These are phyloP conservation scores for Arachnomyces sp. DNA, from an alignment of 2,329 filamentous ascomycete species.

Conservation along the genomic window DNA sequence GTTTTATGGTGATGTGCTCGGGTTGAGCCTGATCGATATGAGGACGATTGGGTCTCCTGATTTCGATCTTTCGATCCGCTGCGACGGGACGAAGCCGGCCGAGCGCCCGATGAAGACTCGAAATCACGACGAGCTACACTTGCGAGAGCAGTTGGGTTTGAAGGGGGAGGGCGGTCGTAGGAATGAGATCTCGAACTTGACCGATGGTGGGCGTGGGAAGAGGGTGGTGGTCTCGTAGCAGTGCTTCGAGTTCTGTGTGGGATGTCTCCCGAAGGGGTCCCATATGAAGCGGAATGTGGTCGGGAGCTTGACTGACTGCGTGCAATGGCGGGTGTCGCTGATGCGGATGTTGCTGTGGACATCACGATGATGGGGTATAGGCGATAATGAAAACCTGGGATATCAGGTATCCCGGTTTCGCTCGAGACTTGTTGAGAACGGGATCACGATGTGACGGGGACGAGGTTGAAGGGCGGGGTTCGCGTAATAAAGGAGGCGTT, in stretches of 20 bases:
- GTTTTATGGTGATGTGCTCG: slow-evolving; percentile 35
- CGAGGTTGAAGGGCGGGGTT: no score
- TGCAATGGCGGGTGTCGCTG: slow-evolving; percentile 39
- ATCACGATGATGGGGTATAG: slow-evolving; percentile 22
- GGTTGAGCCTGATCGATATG: slow-evolving; percentile 50
- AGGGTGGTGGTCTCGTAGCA: slow-evolving; percentile 33
- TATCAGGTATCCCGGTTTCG: no score
- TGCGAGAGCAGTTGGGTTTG: slow-evolving; percentile 42
- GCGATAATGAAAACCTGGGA: slow-evolving; percentile 10
- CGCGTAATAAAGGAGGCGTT: no score
- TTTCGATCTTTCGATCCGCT: slow-evolving; percentile 58
- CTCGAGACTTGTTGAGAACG: no score
- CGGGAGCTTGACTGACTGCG: slow-evolving; percentile 45
- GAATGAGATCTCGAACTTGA: slow-evolving; percentile 34
- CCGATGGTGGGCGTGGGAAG: slow-evolving; percentile 28
- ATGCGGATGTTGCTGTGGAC: slow-evolving; percentile 40
- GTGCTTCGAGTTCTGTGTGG: slow-evolving; percentile 42
- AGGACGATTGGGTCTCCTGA: slow-evolving; percentile 32
- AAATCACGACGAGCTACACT: slow-evolving; percentile 61
- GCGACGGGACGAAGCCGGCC: slow-evolving; percentile 50
- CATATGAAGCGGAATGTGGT: slow-evolving; percentile 37
- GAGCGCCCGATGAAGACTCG: slow-evolving; percentile 62
- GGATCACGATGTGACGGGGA: no score
- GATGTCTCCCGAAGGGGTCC: slow-evolving; percentile 33
- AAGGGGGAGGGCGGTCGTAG: slow-evolving; percentile 39